Evolutionary conservation across 345 rosid species (phyloP).

Genomic region (Corchorus olitorius): DNA sequence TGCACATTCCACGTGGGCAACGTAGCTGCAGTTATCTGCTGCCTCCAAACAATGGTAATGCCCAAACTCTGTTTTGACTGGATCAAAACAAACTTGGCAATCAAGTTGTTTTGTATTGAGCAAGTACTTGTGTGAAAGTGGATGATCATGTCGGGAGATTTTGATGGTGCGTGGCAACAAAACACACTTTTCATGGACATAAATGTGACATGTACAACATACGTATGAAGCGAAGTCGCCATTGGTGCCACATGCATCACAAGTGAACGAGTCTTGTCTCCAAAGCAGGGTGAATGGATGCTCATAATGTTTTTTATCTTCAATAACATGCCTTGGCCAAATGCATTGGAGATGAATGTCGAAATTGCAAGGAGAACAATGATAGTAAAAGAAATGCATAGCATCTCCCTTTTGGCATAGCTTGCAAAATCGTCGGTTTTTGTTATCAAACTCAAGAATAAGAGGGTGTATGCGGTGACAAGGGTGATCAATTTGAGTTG

Average conservation of each 20-base stretch:
- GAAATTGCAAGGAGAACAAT: not conserved
- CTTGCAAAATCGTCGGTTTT: not conserved
- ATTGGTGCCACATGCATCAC: slow-evolving; percentile 27
- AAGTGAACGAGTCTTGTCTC: not conserved
- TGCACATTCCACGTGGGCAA: slow-evolving; percentile 26
- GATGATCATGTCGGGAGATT: slow-evolving; percentile 20
- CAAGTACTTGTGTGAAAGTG: not conserved
- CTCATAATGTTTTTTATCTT: too few species aligned
- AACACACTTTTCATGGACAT: not conserved
- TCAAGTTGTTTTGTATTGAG: not conserved
- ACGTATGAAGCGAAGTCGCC: slow-evolving; percentile 17
- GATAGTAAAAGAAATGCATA: not conserved
- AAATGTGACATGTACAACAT: not conserved
- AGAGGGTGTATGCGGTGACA: not conserved
- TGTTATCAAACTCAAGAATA: not conserved
- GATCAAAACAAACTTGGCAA: slow-evolving; percentile 15
- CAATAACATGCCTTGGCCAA: not conserved
- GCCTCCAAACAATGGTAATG: slow-evolving; percentile 14
- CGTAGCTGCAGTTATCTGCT: slow-evolving; percentile 11
- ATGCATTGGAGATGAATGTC: not conserved
- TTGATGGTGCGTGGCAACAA: not conserved
- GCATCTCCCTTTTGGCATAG: not conserved
- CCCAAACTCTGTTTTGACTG: slow-evolving; percentile 19
- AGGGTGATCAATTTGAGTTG: too few species aligned
- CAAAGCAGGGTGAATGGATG: not conserved